These are phyloP conservation scores for Candida sonorensis DNA, from an alignment of 805 yeast species.

Conservation along the genomic window DNA sequence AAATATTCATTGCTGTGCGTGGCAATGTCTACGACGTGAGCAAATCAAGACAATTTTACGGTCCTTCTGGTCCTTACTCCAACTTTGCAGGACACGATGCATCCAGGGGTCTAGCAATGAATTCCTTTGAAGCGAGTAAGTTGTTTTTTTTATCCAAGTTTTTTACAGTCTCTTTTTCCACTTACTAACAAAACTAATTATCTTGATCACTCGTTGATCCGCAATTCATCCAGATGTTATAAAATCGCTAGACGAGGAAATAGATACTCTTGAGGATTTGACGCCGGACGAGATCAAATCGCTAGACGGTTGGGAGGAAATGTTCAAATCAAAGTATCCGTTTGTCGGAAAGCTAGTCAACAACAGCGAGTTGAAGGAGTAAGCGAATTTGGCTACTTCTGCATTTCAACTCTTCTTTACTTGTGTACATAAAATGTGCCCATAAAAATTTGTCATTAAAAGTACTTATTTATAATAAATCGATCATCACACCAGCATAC, in stretches of 20 bases:
- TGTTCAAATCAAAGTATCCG: slow-evolving; percentile 76
- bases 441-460: too few relatives aligned
- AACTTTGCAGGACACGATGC: slow-evolving; percentile 97
- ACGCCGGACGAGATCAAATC: slow-evolving; percentile 53
- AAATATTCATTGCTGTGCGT: slow-evolving; percentile 78
- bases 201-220: too few relatives aligned
- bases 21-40: slow-evolving; percentile 84
- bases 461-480: too few relatives aligned
- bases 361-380: slow-evolving; percentile 17
- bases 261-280: slow-evolving; percentile 66
- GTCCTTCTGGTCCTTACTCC: slow-evolving; percentile 93
- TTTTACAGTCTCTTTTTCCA: too few relatives aligned
- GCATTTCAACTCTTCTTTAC: too few relatives aligned
- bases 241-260: slow-evolving; percentile 65
- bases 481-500: too few relatives aligned
- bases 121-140: slow-evolving; percentile 65
- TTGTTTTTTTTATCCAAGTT: too few relatives aligned
- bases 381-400: too few relatives aligned
- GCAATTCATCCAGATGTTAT: slow-evolving; percentile 49
- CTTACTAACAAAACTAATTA: slow-evolving; percentile 4
- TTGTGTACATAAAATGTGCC: too few relatives aligned
- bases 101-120: slow-evolving; percentile 82
- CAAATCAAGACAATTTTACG: slow-evolving; percentile 76
- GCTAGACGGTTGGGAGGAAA: slow-evolving; percentile 78
- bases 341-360: slow-evolving; percentile 65